Percentiles rank a stretch among this genome's conserved stretches.
phyloP scores from a whole-genome alignment of 441 rosid genomes.

The Erodium trifolium region DNA sequence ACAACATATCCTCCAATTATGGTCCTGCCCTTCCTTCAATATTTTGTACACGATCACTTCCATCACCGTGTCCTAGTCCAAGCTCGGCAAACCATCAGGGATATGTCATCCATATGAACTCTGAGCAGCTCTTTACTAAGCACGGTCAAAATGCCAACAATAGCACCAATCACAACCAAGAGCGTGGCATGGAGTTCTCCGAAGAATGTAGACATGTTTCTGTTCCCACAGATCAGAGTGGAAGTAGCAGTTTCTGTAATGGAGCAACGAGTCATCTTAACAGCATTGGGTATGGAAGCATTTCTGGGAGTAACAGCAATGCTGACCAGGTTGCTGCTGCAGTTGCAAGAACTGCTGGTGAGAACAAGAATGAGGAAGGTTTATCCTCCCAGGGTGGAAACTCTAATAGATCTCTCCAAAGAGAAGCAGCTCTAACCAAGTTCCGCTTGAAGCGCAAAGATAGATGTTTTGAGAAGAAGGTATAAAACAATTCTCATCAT shows the following conservation, averaged over 20 bases:
- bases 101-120: slow-evolving; percentile 27
- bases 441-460: slow-evolving; percentile 92
- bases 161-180: slow-evolving; percentile 31
- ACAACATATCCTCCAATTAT: not conserved
- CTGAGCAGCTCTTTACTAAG: slow-evolving; percentile 30
- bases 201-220: slow-evolving; percentile 44
- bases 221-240: slow-evolving; percentile 51
- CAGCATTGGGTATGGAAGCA: slow-evolving; percentile 41
- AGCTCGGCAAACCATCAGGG: slow-evolving; percentile 50
- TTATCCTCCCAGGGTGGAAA: slow-evolving; percentile 20
- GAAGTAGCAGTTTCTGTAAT: slow-evolving; percentile 51
- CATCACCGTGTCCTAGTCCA: slow-evolving; percentile 41
- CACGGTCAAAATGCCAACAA: slow-evolving; percentile 34
- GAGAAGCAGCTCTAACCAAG: slow-evolving; percentile 78
- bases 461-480: slow-evolving; percentile 87
- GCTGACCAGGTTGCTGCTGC: slow-evolving; percentile 33
- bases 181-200: slow-evolving; percentile 24
- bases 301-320: slow-evolving; percentile 44
- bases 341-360: slow-evolving; percentile 17
- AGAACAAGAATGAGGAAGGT: slow-evolving; percentile 44
- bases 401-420: slow-evolving; percentile 41
- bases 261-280: slow-evolving; percentile 35
- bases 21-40: slow-evolving; percentile 24
- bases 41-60: slow-evolving; percentile 27
- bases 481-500: slow-evolving; percentile 18